Percentiles rank a stretch among this genome's conserved stretches.
phyloP scores from a whole-genome alignment of 164 flowering plant genomes.

The Chimonanthus salicifolius region DNA sequence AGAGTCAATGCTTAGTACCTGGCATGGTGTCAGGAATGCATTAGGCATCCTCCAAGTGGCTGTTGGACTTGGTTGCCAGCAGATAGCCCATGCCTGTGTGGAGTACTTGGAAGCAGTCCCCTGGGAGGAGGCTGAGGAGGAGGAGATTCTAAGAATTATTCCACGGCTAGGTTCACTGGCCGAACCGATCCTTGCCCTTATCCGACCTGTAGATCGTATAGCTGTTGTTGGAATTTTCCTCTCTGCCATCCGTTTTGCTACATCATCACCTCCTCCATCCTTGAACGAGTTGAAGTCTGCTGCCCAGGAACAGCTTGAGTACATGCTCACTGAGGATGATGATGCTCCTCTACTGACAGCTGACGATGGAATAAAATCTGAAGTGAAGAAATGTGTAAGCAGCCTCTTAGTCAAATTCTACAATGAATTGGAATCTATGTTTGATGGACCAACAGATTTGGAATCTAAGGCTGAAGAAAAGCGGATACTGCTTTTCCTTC shows the following conservation, averaged over 20 bases:
- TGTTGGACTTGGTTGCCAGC: constrained; percentile 54
- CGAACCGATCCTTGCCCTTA: constrained; percentile 76
- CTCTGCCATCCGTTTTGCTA: constrained; percentile 71
- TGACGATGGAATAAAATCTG: constrained; percentile 53
- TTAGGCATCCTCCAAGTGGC: constrained; percentile 77
- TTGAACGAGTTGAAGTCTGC: constrained; percentile 60
- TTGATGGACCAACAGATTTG: constrained; percentile 24
- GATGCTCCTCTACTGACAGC: constrained; percentile 66
- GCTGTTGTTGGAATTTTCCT: constrained; percentile 49
- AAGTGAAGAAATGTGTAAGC: constrained; percentile 42
- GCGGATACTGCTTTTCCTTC: constrained; percentile 29
- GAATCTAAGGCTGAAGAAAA: constrained; percentile 16
- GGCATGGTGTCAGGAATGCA: constrained; percentile 66
- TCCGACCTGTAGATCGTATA: constrained; percentile 61
- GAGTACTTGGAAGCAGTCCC: constrained; percentile 90
- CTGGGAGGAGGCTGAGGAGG: constrained; percentile 99
- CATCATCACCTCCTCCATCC: constrained; percentile 58
- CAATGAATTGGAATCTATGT: constrained; percentile 31
- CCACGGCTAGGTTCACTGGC: constrained; percentile 65
- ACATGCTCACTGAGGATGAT: constrained; percentile 95
- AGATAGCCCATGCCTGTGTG: constrained; percentile 55
- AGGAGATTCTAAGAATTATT: constrained; percentile 65
- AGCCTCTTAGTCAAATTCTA: constrained; percentile 42
- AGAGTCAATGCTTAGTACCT: constrained; percentile 31
- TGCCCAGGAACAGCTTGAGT: constrained; percentile 92